Evolutionary conservation across 352 stramenopile genomes (phyloP), one percentile per base, ranked within the genome.

Genomic region (Phytopythium sindhum): DNA sequence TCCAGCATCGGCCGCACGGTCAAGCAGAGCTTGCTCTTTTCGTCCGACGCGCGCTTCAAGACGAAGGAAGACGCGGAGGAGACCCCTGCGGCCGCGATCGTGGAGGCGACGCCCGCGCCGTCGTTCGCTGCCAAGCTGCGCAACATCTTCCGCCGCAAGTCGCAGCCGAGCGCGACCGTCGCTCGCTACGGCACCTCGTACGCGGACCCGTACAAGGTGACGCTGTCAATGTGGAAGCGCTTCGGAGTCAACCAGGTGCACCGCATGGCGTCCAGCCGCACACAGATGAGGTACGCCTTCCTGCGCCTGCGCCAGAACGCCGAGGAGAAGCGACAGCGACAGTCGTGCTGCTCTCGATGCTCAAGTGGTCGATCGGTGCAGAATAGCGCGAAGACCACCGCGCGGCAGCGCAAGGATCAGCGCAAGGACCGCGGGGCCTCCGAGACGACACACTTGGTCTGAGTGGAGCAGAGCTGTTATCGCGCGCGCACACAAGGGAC

Each of bases 121-220:
- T 60, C 54, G 8, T 47, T 60, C 33, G 26, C 39, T 12, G 15
- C 35, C 29, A 44, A 47, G 54, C 54, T 60, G 54, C 78, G 78
- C 21, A 73, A 70, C 17, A 77, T 81, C 48, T 73, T 88, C 19
- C 70, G 73, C 2, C 66, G 74, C 21, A 65, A 67, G 35, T 75
- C 78, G 19, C 68, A 75, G 9, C 71, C 66, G 63, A 81, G 45
- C 69, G 86, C 57, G 74, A 83, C 41, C 54, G 29, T 24, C 33
- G 54, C 11, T 61, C 64, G 23, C 55, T 55, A 84, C 2, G 48
- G 76, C n/a, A 70, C 67, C 28, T 78, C 67, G 54, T 91, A 91
- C 61, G 78, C 83, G n/a, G 83, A 91, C 47, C 83, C 83, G 58
- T 91, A 88, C 74, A 90, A 90, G 64, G 81, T 84, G 26, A 80